A percentile compares a stretch with the other conserved stretches of the same genome.
Evolutionary conservation across 2,329 filamentous ascomycete species (phyloP).

Genomic region (Xylaria sp.): DNA sequence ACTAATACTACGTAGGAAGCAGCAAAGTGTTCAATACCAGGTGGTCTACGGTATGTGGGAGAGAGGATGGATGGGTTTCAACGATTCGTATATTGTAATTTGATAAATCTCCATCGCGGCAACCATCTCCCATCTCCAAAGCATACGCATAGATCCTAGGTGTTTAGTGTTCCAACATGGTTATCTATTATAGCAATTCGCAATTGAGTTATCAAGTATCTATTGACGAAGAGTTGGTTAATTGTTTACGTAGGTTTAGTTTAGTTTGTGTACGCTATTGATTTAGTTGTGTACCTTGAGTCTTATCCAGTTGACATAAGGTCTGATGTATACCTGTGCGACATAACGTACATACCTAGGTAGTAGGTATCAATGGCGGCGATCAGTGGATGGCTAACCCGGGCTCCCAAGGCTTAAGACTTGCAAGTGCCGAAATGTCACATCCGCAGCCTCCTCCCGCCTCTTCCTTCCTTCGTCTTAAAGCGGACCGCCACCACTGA

Average conservation of each 20-base stretch:
- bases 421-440: slow-evolving; percentile 37
- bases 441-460: slow-evolving; percentile 34
- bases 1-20: neutral
- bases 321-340: neutral
- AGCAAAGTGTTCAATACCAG: neutral
- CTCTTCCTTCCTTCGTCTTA: slow-evolving; percentile 10
- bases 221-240: neutral
- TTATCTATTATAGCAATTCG: neutral
- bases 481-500: slow-evolving; percentile 30
- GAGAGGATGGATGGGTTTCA: neutral
- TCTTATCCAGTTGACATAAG: neutral
- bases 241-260: neutral
- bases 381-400: slow-evolving; percentile 35
- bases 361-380: slow-evolving; percentile 13
- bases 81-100: slow-evolving; percentile 24
- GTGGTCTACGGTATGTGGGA: neutral
- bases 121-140: slow-evolving; percentile 14
- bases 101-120: slow-evolving; percentile 13
- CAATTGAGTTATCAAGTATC: neutral
- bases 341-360: too few species aligned
- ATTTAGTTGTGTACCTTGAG: neutral
- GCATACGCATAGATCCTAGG: neutral
- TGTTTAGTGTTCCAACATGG: neutral
- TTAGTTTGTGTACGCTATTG: neutral
- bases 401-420: slow-evolving; percentile 26